Evolutionary conservation across 495 filamentous ascomycete species (phyloP), one percentile per base, ranked within the genome.

Genomic region (Tricharina praecox): DNA sequence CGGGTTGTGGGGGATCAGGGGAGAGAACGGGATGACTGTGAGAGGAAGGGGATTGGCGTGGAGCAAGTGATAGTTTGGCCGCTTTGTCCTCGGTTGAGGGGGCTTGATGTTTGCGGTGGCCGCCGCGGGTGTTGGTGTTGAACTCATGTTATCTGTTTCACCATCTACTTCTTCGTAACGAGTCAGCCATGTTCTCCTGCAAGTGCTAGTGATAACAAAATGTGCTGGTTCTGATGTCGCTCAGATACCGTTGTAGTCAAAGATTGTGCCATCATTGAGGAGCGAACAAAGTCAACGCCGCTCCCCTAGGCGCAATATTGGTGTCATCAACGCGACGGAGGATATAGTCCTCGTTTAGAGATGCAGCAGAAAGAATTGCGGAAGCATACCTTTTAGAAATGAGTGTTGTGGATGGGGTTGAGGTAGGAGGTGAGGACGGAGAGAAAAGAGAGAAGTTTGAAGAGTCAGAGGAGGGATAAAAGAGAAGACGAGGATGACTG

Each of bases 231-330:
- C 44, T 58, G 54, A 47, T 54, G 67, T 66, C 70, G 71, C 75
- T 93, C 86, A 93, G 86, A 94, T 93, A 94, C 86, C 86, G 86
- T 93, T 92, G 86, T 93, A 94, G 86, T 93, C 85, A 81, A 72
- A 74, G 72, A 75, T 74, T 65, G 66, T 68, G 70, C 74, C 68
- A 70, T 72, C 85, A 93, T 70, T 59, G 81, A 73, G 68, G 68
- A 75, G 73, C 70, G 67, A 76, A 66, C 75, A 77, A 84, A 81
- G 77, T 80, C 75, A 79, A 36, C 71, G 66, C 71, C 70, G 68
- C 70, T 70, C 66, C 62, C 72, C 73, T 77, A 69, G 67, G 70
- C 64, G 63, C 64, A 67, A 64, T 61, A 54, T 66, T 60, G 56
- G 60, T 70, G 69, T 80, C 77, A 79, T 79, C 77, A 77, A 54